Conservation (phyloP, 139 green algal species). For the Deuterostichococcus epilithicus region DNA sequence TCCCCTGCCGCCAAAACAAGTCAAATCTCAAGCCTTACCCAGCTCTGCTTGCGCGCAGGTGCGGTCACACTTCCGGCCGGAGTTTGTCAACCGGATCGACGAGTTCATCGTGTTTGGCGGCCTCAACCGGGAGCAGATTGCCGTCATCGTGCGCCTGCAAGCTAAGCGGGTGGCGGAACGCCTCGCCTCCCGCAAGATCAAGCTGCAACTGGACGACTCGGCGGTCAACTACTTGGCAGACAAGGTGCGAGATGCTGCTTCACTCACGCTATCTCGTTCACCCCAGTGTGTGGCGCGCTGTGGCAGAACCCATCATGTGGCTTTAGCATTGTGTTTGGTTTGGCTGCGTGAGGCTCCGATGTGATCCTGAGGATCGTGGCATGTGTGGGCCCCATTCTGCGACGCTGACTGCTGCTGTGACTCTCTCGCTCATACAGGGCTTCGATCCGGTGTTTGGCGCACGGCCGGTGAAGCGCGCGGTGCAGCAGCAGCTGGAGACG, state of each 20-base stretch:
- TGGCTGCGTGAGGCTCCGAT: no score
- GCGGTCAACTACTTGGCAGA: conserved; percentile 76
- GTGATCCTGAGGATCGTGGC: no score
- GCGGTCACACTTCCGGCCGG: conserved; percentile 86
- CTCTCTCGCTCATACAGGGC: no score
- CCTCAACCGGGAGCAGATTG: conserved; percentile 74
- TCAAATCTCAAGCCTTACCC: no score
- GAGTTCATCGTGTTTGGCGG: conserved; percentile 96
- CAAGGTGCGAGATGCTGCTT: conserved; percentile 14
- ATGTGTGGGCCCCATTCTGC: no score
- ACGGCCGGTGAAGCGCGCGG: conserved; percentile 93
- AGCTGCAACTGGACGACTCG: conserved; percentile 53
- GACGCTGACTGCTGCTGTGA: no score
- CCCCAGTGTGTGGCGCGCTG: no score
- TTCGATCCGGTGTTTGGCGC: conserved; percentile 95
- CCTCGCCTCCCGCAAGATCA: conserved; percentile 85
- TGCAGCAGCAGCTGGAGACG: conserved; percentile 97
- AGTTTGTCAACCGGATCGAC: conserved; percentile 98
- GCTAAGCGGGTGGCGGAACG: conserved; percentile 61
- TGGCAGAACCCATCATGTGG: neutral
- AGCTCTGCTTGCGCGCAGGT: conserved; percentile 48
- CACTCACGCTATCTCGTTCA: neutral
- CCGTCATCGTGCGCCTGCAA: conserved; percentile 72
- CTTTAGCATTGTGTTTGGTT: neutral
- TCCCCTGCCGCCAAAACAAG: neutral